phyloP scores from a whole-genome alignment of 208 protist genomes.

The Wallacemonas sp. region DNA sequence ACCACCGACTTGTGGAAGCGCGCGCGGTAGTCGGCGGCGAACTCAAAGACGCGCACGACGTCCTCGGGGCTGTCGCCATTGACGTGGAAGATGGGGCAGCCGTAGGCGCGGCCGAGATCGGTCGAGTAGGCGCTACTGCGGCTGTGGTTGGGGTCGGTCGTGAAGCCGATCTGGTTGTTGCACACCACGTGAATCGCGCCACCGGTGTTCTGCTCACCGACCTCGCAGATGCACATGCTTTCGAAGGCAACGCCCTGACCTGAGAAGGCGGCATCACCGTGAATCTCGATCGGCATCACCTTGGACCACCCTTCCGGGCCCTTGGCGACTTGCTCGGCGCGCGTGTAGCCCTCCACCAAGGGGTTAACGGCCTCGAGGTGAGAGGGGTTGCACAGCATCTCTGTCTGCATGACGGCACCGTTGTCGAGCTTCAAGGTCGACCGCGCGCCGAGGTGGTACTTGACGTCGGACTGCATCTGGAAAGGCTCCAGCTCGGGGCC shows the following conservation, averaged over 20 bases:
- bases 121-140: slow-evolving; percentile 97
- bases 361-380: slow-evolving; percentile 99
- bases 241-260: slow-evolving; percentile 98
- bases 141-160: slow-evolving; percentile 95
- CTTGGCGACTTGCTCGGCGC: slow-evolving; percentile 90
- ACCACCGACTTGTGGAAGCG: slow-evolving; percentile 94
- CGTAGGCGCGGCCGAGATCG: slow-evolving; percentile 95
- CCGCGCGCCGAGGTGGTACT: slow-evolving; percentile 97
- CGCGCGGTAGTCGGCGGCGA: slow-evolving; percentile 93
- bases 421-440: slow-evolving; percentile 60
- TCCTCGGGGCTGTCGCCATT: slow-evolving; percentile 97
- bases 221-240: slow-evolving; percentile 93
- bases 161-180: slow-evolving; percentile 99
- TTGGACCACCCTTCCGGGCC: slow-evolving; percentile 51
- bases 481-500: slow-evolving; percentile 69
- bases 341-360: slow-evolving; percentile 96
- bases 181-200: slow-evolving; percentile 98
- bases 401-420: slow-evolving; percentile 86
- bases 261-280: slow-evolving; percentile 98
- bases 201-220: slow-evolving; percentile 93
- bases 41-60: slow-evolving; percentile 87
- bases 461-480: slow-evolving; percentile 98
- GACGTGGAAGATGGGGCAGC: slow-evolving; percentile 97
- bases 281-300: slow-evolving; percentile 93
- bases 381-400: slow-evolving; percentile 98